Base-by-base conservation (phyloP, 2,329 filamentous ascomycete genomes). In the Neopestalotiopsis clavispora region DNA sequence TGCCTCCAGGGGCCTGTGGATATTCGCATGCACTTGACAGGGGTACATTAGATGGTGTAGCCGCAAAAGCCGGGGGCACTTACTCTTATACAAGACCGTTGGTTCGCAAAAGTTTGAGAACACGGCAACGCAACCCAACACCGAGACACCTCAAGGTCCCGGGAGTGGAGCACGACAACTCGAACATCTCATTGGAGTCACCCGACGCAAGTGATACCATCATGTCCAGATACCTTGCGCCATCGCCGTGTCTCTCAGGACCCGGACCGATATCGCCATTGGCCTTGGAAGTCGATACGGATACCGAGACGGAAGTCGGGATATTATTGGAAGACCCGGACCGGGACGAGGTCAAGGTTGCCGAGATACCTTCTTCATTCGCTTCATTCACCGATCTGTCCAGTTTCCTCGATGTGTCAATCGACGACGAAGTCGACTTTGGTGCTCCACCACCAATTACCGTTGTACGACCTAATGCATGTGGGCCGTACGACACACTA, bases 41-140 rank as follows among this genome's bases (percentile, higher is more conserved):
- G 74, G 78, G 78, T 74, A 75, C 71, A 70, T 79, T 78, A 77
- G 78, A 78, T 80, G 81, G 79, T 82, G 83, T 83, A 84, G 81
- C 84, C 85, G 84, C 82, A 82, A 86, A 84, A 82, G 78, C 74
- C 69, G 77, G 75, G 69, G 71, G 72, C 72, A 75, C 77, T 70
- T 72, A 73, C 65, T 65, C 70, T 60, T 67, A 73, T 23, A 67
- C 68, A 40, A 75, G 71, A 56, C 68, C 73, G 62, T 67, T 74
- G 40, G 72, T 71, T 4, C 77, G 75, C 67, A 72, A 68, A 34
- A 70, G 69, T 60, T 59, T 66, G 61, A 73, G 76, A 59, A 67
- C 75, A 28, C 74, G 77, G 67, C 73, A 75, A 28, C 75, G 74
- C 42, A 74, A 67, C 42, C 69, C 70, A 40, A 72, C 73, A 13